A percentile compares a stretch with the other conserved stretches of the same genome.
phyloP scores from a whole-genome alignment of 1,284 basidiomycete genomes.

The Trichosporon sp. region DNA sequence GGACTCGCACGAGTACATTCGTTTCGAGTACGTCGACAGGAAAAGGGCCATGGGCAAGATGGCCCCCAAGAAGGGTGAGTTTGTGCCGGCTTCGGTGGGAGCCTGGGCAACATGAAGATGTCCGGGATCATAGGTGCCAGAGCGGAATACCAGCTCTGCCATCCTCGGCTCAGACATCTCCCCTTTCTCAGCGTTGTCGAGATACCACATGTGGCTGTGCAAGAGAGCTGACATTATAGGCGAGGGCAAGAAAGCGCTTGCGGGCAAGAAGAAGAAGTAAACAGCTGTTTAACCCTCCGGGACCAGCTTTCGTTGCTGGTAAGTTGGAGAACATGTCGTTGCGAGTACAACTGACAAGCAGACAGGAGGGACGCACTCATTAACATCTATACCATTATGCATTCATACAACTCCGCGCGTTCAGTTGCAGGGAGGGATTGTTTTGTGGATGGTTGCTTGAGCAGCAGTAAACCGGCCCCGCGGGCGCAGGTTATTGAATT shows the following conservation, averaged over 20 bases:
- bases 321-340: background rate
- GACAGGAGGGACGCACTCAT: background rate
- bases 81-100: background rate
- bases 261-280: conserved; percentile 20
- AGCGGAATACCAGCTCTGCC: background rate
- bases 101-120: too few relatives aligned
- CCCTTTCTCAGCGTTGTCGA: too few relatives aligned
- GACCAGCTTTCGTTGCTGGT: too few relatives aligned
- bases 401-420: conserved; percentile 9
- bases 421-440: background rate
- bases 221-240: conserved; percentile 11
- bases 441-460: background rate
- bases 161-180: too few relatives aligned
- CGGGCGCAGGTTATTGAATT: too few relatives aligned
- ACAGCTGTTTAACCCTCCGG: background rate
- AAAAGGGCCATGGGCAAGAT: conserved; percentile 36
- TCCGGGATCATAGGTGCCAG: background rate
- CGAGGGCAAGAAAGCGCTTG: conserved; percentile 15
- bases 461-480: too few relatives aligned
- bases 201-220: too few relatives aligned
- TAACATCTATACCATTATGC: conserved; percentile 12
- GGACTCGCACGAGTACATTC: conserved; percentile 29
- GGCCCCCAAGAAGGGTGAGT: conserved; percentile 48
- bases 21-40: conserved; percentile 31
- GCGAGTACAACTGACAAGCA: background rate